Conservation (phyloP, 2,329 filamentous ascomycete species). For the Pseudogymnoascus sp. region DNA sequence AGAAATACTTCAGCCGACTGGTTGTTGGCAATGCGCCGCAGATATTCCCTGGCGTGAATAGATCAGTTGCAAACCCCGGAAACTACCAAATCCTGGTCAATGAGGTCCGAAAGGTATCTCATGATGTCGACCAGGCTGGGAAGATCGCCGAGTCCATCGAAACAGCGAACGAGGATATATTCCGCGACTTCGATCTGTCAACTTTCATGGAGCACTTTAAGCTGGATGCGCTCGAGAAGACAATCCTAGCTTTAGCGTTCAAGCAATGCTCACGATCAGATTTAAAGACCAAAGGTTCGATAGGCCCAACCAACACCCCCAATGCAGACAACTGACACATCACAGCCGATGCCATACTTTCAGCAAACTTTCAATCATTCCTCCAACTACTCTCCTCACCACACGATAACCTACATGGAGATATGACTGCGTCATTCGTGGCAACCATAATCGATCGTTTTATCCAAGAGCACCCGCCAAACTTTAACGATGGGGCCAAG, state of each 20-base stretch:
- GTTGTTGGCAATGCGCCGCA: conserved; percentile 84
- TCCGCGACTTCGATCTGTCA: conserved; percentile 92
- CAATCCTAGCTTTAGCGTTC: conserved; percentile 79
- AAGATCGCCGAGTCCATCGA: conserved; percentile 94
- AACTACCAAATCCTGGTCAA: conserved; percentile 75
- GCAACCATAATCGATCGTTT: conserved; percentile 77
- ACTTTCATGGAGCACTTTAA: conserved; percentile 96
- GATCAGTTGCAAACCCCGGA: conserved; percentile 64
- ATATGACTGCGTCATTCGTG: conserved; percentile 61
- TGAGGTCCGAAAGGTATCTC: conserved; percentile 79
- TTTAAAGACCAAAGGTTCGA: conserved; percentile 77
- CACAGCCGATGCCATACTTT: conserved; percentile 80
- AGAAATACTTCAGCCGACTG: conserved; percentile 89
- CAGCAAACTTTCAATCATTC: conserved; percentile 69
- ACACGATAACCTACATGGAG: conserved; percentile 54
- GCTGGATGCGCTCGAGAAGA: conserved; percentile 79
- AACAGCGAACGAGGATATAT: conserved; percentile 81
- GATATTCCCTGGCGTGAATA: conserved; percentile 75
- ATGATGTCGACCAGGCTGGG: conserved; percentile 71
- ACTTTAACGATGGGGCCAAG: conserved; percentile 69
- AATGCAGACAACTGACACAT: conserved; percentile 11
- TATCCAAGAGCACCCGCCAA: conserved; percentile 76
- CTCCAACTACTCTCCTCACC: conserved; percentile 65
- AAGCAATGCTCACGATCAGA: conserved; percentile 74
- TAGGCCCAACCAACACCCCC: neutral